phyloP scores from a whole-genome alignment of 1,284 basidiomycete genomes.

The Fomitopsis palustris region DNA sequence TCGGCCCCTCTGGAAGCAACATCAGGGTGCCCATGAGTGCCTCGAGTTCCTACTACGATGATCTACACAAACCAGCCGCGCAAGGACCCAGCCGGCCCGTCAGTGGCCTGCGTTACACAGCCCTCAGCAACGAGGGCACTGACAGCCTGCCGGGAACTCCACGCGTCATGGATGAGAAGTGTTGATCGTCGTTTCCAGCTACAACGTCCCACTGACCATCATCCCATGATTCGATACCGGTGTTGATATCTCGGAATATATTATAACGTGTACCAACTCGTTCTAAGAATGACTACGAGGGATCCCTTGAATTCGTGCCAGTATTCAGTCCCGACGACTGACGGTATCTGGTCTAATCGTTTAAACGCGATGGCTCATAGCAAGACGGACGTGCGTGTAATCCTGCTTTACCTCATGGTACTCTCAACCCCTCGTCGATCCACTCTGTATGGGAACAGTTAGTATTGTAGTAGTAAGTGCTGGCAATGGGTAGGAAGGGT shows the following conservation, averaged over 20 bases:
- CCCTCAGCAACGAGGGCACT: conserved; percentile 43
- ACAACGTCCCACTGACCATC: background rate
- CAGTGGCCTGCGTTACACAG: conserved; percentile 53
- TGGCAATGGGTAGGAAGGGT: background rate
- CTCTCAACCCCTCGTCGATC: too few species aligned
- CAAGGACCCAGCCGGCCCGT: conserved; percentile 41
- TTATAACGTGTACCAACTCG: too few species aligned
- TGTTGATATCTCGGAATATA: too few species aligned
- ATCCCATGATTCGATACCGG: background rate
- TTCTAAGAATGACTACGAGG: too few species aligned
- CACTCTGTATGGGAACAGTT: too few species aligned
- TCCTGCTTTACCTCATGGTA: too few species aligned
- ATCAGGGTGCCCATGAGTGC: background rate
- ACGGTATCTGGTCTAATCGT: too few species aligned
- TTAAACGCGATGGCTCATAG: too few species aligned
- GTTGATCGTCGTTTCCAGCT: background rate
- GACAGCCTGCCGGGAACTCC: conserved; percentile 22
- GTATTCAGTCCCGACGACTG: too few species aligned
- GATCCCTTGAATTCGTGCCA: too few species aligned
- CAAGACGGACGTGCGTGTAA: too few species aligned
- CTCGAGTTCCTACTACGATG: conserved; percentile 32
- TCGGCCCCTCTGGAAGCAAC: conserved; percentile 37
- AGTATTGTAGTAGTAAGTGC: background rate
- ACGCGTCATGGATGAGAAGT: background rate
- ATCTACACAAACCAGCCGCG: conserved; percentile 51